phyloP scores from a whole-genome alignment of 306 rosid genomes.

The Fragaria ananassa region DNA sequence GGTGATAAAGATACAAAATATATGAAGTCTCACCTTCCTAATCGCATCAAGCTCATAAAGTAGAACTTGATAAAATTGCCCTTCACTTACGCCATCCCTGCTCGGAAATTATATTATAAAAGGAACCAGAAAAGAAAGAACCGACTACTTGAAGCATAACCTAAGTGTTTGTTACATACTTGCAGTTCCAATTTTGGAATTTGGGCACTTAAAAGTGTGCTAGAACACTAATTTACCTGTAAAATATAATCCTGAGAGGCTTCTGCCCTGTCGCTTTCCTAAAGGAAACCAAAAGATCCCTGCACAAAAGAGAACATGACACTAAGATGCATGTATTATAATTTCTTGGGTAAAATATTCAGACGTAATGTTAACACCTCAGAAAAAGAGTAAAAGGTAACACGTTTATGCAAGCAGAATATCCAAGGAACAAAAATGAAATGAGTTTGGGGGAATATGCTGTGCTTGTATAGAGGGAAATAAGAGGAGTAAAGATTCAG shows the following conservation, averaged over 20 bases:
- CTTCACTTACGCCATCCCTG: conserved; percentile 97
- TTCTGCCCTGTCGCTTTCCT: conserved; percentile 95
- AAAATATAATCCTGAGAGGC: conserved; percentile 83
- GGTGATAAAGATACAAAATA: not conserved
- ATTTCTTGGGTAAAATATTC: not conserved
- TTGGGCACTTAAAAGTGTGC: not conserved
- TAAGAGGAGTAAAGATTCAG: not conserved
- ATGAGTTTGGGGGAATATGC: not conserved
- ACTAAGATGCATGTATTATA: not conserved
- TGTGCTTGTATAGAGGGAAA: not conserved
- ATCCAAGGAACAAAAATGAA: conserved; percentile 2
- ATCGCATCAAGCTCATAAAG: conserved; percentile 89
- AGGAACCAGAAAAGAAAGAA: not conserved
- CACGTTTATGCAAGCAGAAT: not conserved
- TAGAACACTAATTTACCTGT: conserved; percentile 48
- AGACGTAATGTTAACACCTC: not conserved
- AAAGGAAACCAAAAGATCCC: conserved; percentile 88
- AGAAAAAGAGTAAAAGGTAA: not conserved
- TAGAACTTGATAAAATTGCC: conserved; percentile 87
- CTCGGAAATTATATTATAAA: conserved; percentile 7
- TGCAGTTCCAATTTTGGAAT: not conserved
- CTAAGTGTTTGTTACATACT: not conserved
- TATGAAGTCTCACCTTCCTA: conserved; percentile 56
- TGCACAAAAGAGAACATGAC: conserved; percentile 28
- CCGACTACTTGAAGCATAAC: not conserved